These are phyloP conservation scores for Euphorbia celastroides DNA, from an alignment of 441 rosid genomes.

Conservation along the genomic window DNA sequence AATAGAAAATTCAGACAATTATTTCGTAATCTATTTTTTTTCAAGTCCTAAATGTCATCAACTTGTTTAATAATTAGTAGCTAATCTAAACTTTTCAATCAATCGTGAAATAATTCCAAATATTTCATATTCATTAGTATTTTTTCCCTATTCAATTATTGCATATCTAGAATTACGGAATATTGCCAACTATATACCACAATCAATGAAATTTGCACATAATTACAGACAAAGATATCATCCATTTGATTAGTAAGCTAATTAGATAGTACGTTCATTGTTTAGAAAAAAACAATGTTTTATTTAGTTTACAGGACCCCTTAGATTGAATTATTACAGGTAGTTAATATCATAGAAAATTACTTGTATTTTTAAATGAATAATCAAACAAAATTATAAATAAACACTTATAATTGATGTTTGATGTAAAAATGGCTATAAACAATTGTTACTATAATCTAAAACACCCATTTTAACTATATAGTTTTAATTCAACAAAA, in stretches of 20 bases:
- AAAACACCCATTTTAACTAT: too few species aligned
- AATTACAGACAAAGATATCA: not conserved
- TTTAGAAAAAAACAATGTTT: not conserved
- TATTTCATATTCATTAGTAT: not conserved
- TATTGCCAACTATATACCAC: not conserved
- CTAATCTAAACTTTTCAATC: not conserved
- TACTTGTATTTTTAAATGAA: too few species aligned
- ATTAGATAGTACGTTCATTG: not conserved
- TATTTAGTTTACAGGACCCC: too few species aligned
- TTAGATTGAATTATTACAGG: too few species aligned
- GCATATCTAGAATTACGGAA: not conserved
- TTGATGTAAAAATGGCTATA: too few species aligned
- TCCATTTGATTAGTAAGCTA: not conserved
- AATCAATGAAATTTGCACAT: not conserved
- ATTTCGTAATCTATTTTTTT: not conserved
- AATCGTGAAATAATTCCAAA: conserved; percentile 7
- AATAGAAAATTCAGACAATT: not conserved
- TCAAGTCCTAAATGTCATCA: not conserved
- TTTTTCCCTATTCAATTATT: not conserved
- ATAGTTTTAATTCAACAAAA: too few species aligned
- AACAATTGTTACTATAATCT: too few species aligned
- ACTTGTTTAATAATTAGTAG: not conserved
- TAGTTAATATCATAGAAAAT: too few species aligned
- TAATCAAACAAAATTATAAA: too few species aligned
- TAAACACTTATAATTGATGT: too few species aligned